Conservation (phyloP, 2,329 filamentous ascomycete genomes). For the Pyrenochaeta sp. region DNA sequence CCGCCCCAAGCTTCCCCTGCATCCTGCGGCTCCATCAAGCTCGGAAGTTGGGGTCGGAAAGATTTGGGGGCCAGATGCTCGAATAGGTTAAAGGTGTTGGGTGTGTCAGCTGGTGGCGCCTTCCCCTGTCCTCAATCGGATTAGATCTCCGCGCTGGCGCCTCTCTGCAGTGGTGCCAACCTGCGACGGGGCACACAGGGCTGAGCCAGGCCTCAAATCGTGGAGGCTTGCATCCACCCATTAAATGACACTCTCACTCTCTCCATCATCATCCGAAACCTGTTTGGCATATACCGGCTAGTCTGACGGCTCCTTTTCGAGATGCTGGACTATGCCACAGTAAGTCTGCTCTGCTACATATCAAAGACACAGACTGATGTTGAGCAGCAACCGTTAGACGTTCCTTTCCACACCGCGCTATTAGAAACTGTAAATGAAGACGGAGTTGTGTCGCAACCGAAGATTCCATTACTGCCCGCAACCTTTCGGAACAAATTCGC, state of each 20-base stretch:
- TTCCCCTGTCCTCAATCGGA: not conserved
- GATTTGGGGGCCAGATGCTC: conserved; percentile 12
- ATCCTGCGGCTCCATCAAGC: not conserved
- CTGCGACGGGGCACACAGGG: not conserved
- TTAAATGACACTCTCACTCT: not conserved
- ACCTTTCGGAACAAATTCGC: conserved; percentile 25
- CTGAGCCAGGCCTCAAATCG: not conserved
- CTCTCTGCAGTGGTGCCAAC: too few species aligned
- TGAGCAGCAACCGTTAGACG: conserved; percentile 11
- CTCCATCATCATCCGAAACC: not conserved
- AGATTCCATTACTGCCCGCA: conserved; percentile 19
- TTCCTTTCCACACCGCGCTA: conserved; percentile 19
- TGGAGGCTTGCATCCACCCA: not conserved
- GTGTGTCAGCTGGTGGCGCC: conserved; percentile 3
- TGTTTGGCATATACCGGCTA: not conserved
- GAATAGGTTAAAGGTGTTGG: conserved; percentile 1
- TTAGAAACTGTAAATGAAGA: conserved; percentile 3
- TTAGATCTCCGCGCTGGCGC: not conserved
- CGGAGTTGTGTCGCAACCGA: not conserved
- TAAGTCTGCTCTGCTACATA: not conserved
- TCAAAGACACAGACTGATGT: not conserved
- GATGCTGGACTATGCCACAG: conserved; percentile 9
- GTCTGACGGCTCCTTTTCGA: not conserved
- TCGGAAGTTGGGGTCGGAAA: conserved; percentile 2
- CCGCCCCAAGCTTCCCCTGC: conserved; percentile 4